These are phyloP conservation scores for Xylariaceae sp. DNA, from an alignment of 2,329 filamentous ascomycete genomes.

Conservation along the genomic window DNA sequence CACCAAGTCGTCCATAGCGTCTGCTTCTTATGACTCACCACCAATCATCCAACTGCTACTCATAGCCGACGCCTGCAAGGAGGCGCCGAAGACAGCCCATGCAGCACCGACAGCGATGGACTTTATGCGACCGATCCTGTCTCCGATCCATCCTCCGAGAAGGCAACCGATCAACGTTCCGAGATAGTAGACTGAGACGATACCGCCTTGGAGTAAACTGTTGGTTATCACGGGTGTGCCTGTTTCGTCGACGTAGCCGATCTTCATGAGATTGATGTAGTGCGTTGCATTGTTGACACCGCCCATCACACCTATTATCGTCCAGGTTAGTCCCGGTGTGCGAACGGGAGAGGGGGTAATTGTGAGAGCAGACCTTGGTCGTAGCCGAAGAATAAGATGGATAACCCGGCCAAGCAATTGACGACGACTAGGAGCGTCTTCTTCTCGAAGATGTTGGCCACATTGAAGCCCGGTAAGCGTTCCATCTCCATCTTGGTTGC, in stretches of 20 bases:
- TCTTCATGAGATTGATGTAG: constrained; percentile 60
- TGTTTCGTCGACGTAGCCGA: constrained; percentile 53
- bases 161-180: constrained; percentile 59
- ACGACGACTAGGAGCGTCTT: constrained; percentile 37
- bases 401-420: constrained; percentile 58
- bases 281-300: constrained; percentile 62
- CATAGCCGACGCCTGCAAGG: constrained; percentile 59
- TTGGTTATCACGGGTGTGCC: constrained; percentile 50
- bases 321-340: background rate
- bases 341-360: background rate
- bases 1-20: no score
- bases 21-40: constrained; percentile 36
- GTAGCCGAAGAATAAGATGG: constrained; percentile 64
- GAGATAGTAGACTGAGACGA: constrained; percentile 52
- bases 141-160: constrained; percentile 58
- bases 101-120: constrained; percentile 56
- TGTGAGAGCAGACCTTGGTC: constrained; percentile 39
- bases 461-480: constrained; percentile 31
- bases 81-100: constrained; percentile 57
- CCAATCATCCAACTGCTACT: constrained; percentile 67
- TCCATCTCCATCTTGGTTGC: constrained; percentile 23
- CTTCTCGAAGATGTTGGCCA: constrained; percentile 33
- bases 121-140: constrained; percentile 56
- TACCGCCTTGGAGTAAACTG: constrained; percentile 57
- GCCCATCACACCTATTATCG: constrained; percentile 50